Percentiles rank a stretch among this genome's conserved stretches.
Conservation (phyloP, 2,329 filamentous ascomycete genomes). For the Thermoascus crustaceus region DNA sequence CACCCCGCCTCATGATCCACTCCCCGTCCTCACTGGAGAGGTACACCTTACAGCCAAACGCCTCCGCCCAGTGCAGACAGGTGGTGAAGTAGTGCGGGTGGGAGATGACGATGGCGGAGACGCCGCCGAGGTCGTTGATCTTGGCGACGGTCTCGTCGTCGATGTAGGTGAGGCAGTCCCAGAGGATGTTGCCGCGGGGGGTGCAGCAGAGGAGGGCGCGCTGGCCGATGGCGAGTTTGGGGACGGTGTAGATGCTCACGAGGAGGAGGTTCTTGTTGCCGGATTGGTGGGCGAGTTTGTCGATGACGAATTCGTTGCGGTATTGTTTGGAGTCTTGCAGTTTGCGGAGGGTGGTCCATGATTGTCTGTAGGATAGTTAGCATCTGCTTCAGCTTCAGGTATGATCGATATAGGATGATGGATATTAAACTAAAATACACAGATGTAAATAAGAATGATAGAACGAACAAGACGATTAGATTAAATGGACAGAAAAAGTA, state of each 20-base stretch:
- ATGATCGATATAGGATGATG: neutral
- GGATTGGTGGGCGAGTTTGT: slow-evolving; percentile 5
- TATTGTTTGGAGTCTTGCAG: slow-evolving; percentile 15
- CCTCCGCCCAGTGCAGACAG: slow-evolving; percentile 62
- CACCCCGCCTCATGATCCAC: slow-evolving; percentile 51
- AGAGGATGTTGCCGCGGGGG: slow-evolving; percentile 61
- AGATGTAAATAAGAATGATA: neutral
- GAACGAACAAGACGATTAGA: neutral
- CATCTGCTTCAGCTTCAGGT: neutral
- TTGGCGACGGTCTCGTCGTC: slow-evolving; percentile 53
- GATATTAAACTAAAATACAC: neutral
- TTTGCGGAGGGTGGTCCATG: slow-evolving; percentile 21
- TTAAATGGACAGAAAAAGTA: no score
- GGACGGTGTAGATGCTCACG: slow-evolving; percentile 27
- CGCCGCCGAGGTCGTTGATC: slow-evolving; percentile 55
- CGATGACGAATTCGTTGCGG: slow-evolving; percentile 16
- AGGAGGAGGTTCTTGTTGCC: slow-evolving; percentile 8
- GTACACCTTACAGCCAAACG: slow-evolving; percentile 64
- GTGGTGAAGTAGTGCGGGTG: slow-evolving; percentile 80
- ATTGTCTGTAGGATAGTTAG: slow-evolving; percentile 12
- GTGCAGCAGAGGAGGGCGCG: slow-evolving; percentile 62
- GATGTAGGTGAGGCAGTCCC: slow-evolving; percentile 67
- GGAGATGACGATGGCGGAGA: slow-evolving; percentile 64
- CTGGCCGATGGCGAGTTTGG: slow-evolving; percentile 66
- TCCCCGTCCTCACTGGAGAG: slow-evolving; percentile 54